phyloP scores from a whole-genome alignment of 1,139 yeast species.

The Scheffersomyces titani region DNA sequence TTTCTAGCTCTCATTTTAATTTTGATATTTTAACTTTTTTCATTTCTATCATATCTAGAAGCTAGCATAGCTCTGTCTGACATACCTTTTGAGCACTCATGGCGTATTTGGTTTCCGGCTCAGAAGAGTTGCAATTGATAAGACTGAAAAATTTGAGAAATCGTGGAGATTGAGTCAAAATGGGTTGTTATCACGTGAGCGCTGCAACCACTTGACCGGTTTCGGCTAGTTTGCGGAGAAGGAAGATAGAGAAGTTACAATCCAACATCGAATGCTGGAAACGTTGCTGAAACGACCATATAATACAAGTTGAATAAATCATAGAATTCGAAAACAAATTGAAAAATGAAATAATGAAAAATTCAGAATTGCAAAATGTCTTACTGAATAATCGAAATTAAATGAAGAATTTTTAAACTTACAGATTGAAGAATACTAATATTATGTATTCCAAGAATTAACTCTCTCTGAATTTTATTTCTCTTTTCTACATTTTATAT shows the following conservation, averaged over 20 bases:
- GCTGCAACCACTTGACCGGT: not conserved
- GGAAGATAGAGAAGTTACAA: not conserved
- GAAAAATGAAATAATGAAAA: too few relatives aligned
- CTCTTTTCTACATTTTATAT: not conserved
- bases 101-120: not conserved
- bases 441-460: not conserved
- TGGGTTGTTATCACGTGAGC: not conserved
- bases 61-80: not conserved
- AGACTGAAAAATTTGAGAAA: not conserved
- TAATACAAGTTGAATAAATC: not conserved
- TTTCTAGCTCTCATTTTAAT: not conserved
- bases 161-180: not conserved
- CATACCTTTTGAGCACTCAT: constrained; percentile 1
- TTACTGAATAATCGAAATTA: not conserved
- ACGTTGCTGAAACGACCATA: not conserved
- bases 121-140: not conserved
- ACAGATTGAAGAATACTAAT: too few relatives aligned
- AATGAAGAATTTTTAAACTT: too few relatives aligned
- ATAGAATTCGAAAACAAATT: not conserved
- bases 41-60: not conserved
- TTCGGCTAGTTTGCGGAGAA: not conserved
- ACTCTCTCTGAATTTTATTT: too few relatives aligned
- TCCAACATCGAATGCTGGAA: not conserved
- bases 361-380: not conserved
- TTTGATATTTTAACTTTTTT: not conserved